These are phyloP conservation scores for Keithomyces neogunnii DNA, from an alignment of 2,329 filamentous ascomycete genomes.

Conservation along the genomic window DNA sequence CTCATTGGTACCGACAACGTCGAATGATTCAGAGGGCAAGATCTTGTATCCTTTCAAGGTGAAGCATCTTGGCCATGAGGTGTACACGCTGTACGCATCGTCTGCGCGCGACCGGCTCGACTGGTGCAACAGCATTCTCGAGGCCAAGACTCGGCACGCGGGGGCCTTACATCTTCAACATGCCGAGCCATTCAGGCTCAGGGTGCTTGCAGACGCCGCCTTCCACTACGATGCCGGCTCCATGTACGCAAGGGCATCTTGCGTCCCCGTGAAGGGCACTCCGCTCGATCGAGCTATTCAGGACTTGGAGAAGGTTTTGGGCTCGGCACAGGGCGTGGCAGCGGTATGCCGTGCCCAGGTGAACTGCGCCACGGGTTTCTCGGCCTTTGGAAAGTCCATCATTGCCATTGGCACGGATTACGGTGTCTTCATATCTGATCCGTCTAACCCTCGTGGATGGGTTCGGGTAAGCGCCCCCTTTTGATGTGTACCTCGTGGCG, in stretches of 20 bases:
- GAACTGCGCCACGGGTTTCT: conserved; percentile 89
- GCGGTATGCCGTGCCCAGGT: conserved; percentile 79
- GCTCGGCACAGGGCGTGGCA: conserved; percentile 58
- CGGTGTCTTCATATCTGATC: conserved; percentile 84
- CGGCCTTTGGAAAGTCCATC: conserved; percentile 73
- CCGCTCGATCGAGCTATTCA: conserved; percentile 85
- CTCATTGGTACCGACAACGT: conserved; percentile 36
- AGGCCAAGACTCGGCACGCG: conserved; percentile 90
- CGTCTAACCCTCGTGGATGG: conserved; percentile 87
- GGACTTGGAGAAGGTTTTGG: conserved; percentile 76
- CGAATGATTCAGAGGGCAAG: conserved; percentile 68
- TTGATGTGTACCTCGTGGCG: not conserved
- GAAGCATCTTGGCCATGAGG: conserved; percentile 90
- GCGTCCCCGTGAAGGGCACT: conserved; percentile 78
- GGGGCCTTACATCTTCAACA: conserved; percentile 84
- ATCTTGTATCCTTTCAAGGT: conserved; percentile 91
- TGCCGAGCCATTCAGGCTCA: conserved; percentile 86
- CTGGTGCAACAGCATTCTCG: conserved; percentile 90
- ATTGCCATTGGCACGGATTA: conserved; percentile 93
- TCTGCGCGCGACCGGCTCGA: conserved; percentile 67
- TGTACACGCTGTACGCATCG: conserved; percentile 83
- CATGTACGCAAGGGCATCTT: conserved; percentile 48
- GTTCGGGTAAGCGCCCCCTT: conserved; percentile 53
- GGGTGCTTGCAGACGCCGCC: conserved; percentile 84
- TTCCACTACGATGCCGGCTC: conserved; percentile 70